Percentiles rank a stretch among this genome's conserved stretches.
Evolutionary conservation across 2,329 filamentous ascomycete species (phyloP).

Genomic region (Phaeosphaeriaceae sp.): DNA sequence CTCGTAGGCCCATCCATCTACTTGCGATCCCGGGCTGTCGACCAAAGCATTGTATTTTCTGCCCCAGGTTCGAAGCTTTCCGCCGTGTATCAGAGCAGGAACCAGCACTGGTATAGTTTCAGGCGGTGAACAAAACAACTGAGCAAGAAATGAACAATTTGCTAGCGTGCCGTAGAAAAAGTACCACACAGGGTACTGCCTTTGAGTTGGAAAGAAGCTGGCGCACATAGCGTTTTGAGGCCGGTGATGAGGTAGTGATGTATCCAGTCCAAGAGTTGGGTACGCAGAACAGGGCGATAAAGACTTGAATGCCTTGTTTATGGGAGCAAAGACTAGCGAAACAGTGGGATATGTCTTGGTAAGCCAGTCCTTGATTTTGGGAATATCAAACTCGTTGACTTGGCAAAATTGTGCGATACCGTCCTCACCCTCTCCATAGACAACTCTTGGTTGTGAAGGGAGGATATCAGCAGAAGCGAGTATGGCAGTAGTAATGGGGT

Average conservation of each 20-base stretch:
- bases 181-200: slow-evolving; percentile 8
- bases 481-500: neutral
- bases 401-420: slow-evolving; percentile 4
- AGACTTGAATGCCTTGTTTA: slow-evolving; percentile 1
- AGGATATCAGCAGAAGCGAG: slow-evolving; percentile 1
- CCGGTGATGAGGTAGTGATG: slow-evolving; percentile 15
- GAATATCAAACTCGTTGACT: neutral
- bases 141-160: neutral
- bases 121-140: neutral
- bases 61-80: slow-evolving; percentile 7
- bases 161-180: slow-evolving; percentile 21
- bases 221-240: neutral
- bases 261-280: slow-evolving; percentile 16
- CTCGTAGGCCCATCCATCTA: slow-evolving; percentile 5
- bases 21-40: neutral
- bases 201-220: neutral
- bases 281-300: slow-evolving; percentile 1
- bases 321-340: neutral
- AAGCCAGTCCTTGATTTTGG: neutral
- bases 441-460: neutral
- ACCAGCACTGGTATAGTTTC: neutral
- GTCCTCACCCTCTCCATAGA: neutral
- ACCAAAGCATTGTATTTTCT: slow-evolving; percentile 9
- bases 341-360: neutral
- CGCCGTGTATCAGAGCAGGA: neutral